Conservation (phyloP, 805 yeast genomes). For the Limtongia smithiae region DNA sequence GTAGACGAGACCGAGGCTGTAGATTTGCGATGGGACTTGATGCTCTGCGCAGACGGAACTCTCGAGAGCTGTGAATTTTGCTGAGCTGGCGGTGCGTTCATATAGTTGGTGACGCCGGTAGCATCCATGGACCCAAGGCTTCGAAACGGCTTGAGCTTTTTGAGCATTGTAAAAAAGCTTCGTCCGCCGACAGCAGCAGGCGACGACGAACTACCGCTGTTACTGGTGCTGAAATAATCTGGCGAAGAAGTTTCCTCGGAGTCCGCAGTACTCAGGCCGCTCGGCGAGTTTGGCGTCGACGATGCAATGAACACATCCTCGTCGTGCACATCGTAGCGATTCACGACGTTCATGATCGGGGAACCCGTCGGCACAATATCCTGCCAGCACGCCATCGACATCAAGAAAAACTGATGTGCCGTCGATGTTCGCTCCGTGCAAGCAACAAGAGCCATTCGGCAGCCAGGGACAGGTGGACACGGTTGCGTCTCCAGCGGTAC, state of each 20-base stretch:
- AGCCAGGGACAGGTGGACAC: slow-evolving; percentile 23
- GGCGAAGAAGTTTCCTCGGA: neutral
- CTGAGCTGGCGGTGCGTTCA: neutral
- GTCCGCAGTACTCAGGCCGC: neutral
- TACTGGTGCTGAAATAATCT: neutral
- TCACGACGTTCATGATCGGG: slow-evolving; percentile 1
- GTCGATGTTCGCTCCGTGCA: slow-evolving; percentile 20
- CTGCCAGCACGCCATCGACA: slow-evolving; percentile 13
- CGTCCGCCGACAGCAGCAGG: too few relatives aligned
- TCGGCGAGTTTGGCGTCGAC: neutral
- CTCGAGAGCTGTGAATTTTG: neutral
- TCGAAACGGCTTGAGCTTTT: too few relatives aligned
- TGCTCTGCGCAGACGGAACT: too few relatives aligned
- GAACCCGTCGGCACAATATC: neutral
- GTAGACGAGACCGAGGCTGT: neutral
- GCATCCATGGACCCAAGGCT: neutral
- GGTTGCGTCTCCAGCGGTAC: slow-evolving; percentile 1
- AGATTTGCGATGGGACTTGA: too few relatives aligned
- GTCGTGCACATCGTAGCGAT: slow-evolving; percentile 27
- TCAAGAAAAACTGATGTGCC: slow-evolving; percentile 19
- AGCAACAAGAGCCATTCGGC: slow-evolving; percentile 21
- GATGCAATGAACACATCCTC: slow-evolving; percentile 23
- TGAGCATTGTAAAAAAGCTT: too few relatives aligned
- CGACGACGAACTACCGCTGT: too few relatives aligned
- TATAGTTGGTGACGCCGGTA: too few relatives aligned